Evolutionary conservation across 805 yeast species (phyloP).

Genomic region (Limtongia smithiae): DNA sequence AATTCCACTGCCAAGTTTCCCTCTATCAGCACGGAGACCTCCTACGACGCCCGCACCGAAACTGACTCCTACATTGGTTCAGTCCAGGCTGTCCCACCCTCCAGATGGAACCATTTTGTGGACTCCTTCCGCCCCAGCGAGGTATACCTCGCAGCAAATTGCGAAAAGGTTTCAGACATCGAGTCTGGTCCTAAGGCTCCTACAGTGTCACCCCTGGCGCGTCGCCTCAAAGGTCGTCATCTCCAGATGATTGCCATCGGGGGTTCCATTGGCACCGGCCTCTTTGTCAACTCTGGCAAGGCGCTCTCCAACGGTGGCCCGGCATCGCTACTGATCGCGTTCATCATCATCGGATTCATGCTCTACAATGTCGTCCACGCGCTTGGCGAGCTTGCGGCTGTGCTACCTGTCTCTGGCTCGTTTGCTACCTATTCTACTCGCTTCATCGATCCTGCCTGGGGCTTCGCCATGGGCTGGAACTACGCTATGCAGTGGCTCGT

Average conservation of each 20-base stretch:
- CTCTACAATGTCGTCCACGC: constrained; percentile 53
- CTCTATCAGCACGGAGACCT: no score
- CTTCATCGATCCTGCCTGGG: constrained; percentile 63
- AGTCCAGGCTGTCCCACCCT: no score
- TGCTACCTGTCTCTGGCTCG: constrained; percentile 64
- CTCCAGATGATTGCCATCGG: constrained; percentile 69
- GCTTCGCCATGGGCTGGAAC: constrained; percentile 71
- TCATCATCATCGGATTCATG: constrained; percentile 47
- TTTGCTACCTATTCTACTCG: constrained; percentile 59
- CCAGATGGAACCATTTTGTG: constrained; percentile 12
- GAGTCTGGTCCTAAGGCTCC: constrained; percentile 25
- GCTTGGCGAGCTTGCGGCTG: constrained; percentile 61
- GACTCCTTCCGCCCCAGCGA: constrained; percentile 30
- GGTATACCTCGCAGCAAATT: constrained; percentile 12
- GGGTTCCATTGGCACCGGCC: constrained; percentile 79
- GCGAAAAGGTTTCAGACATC: constrained; percentile 15
- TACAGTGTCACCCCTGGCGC: constrained; percentile 56
- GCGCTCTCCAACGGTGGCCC: constrained; percentile 52
- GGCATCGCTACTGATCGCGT: constrained; percentile 50
- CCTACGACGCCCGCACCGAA: no score
- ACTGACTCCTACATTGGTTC: no score
- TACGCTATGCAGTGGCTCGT: constrained; percentile 64
- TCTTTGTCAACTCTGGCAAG: constrained; percentile 42
- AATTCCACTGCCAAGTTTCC: no score
- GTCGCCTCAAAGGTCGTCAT: constrained; percentile 40